Conservation (phyloP, 2,329 filamentous ascomycete species). For the Ophiocordyceps robertsii region DNA sequence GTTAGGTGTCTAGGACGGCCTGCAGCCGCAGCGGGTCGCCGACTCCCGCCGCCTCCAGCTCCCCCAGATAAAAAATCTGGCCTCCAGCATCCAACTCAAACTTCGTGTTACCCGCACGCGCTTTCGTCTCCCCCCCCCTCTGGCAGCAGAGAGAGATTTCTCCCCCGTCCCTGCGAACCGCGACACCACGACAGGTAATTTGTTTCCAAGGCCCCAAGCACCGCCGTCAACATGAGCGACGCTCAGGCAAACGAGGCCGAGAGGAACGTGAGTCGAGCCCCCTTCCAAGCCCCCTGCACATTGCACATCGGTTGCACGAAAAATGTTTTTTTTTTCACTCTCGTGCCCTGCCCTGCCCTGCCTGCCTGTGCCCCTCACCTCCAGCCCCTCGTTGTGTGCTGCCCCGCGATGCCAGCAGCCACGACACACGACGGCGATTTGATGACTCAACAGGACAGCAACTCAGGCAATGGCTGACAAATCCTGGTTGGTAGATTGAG, state of each 20-base stretch:
- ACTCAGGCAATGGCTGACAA: constrained; percentile 6
- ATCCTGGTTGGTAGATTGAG: constrained; percentile 38
- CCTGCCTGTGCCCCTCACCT: constrained; percentile 9
- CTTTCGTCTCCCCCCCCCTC: constrained; percentile 2
- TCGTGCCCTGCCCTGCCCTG: no score
- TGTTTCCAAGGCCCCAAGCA: constrained; percentile 10
- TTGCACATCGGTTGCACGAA: constrained; percentile 1
- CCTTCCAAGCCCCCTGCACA: no score
- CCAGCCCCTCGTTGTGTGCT: constrained; percentile 2
- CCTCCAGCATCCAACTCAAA: constrained; percentile 14
- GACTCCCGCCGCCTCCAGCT: background rate
- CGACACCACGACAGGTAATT: constrained; percentile 9
- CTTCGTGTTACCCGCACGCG: constrained; percentile 4
- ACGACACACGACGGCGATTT: background rate
- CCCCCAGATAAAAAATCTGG: constrained; percentile 5
- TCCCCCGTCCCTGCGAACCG: constrained; percentile 5
- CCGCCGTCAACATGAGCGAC: constrained; percentile 63
- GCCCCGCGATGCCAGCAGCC: constrained; percentile 15
- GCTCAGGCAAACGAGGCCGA: constrained; percentile 83
- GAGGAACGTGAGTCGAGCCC: constrained; percentile 60
- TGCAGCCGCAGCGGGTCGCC: background rate
- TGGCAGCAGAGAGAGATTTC: constrained; percentile 2
- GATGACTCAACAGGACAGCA: background rate
- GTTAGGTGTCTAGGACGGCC: no score
- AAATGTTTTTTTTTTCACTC: constrained; percentile 5